phyloP scores from a whole-genome alignment of 2,329 filamentous ascomycete species.

The Exophiala dermatitidis region DNA sequence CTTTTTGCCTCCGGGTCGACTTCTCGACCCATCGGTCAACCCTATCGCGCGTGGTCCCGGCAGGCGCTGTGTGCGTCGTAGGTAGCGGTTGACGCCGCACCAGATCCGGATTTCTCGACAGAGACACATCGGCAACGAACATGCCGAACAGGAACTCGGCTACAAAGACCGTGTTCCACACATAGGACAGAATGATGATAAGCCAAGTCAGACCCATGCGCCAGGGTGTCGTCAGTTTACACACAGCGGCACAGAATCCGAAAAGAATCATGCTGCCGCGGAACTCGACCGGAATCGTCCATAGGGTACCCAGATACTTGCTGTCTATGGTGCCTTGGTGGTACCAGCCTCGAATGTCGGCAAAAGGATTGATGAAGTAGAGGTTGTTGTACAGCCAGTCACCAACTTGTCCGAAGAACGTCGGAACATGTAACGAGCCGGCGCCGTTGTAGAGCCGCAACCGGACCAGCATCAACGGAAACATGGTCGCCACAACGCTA shows the following conservation, averaged over 20 bases:
- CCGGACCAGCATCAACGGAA: constrained; percentile 16
- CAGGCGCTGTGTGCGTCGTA: neutral
- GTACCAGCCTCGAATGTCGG: constrained; percentile 4
- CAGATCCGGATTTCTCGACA: constrained; percentile 1
- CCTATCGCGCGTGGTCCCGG: too few species aligned
- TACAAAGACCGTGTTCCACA: constrained; percentile 2
- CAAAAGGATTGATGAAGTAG: constrained; percentile 9
- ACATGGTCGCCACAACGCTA: constrained; percentile 24
- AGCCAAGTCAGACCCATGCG: constrained; percentile 7
- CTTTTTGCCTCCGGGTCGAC: neutral
- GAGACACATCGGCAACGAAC: constrained; percentile 8
- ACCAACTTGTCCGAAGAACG: constrained; percentile 1
- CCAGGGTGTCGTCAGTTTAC: constrained; percentile 2
- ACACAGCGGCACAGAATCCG: constrained; percentile 1
- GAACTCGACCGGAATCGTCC: constrained; percentile 29
- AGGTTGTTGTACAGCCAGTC: neutral
- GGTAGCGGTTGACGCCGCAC: neutral
- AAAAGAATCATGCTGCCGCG: constrained; percentile 27
- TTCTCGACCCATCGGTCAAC: neutral
- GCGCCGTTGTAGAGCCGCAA: neutral
- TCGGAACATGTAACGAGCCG: neutral
- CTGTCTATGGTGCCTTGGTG: neutral
- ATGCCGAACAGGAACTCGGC: constrained; percentile 9
- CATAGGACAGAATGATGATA: constrained; percentile 1
- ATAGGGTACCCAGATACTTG: constrained; percentile 24